Evolutionary conservation across 768 basidiomycete species (phyloP), one percentile per base, ranked within the genome.

Genomic region (Podaxis sp.): DNA sequence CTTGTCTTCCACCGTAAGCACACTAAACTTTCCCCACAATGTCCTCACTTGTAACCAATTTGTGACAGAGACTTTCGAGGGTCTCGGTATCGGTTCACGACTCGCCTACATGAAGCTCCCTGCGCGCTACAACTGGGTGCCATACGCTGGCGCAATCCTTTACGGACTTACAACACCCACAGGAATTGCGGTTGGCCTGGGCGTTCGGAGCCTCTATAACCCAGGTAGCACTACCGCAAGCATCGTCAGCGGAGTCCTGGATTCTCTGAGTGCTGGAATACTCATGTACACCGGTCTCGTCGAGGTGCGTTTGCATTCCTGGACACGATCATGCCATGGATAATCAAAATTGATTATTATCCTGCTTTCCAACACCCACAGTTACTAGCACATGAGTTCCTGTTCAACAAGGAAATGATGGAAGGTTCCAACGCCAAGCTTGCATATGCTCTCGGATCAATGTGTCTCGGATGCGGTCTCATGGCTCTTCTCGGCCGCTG

Each of bases 341-440:
- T 9, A 17, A 7, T 46, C 7, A 24, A 22, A 24, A 24, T 9
- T 11, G 9, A 19, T 36, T 46, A 43, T 17, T 64, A n/a, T 22
- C 17, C 51, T 40, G 40, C 38, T 19, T 12, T 15, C 40, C 15
- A 46, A 1, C 4, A 7, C 38, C 49, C 37, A n/a, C 64, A 90
- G 88, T 82, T 97, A 0, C 81, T 98, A 50, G 96, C 94, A 1
- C 96, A 97, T 71, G 96, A 98, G 70, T 97, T 98, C 75, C 70
- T 98, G 43, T 94, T 96, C 77, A 94, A 86, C 78, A 85, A 87
- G 63, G 85, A 92, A 61, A 93, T 95, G 89, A 85, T 89, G 72
- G 79, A 84, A n/a, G 83, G 83, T 3, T 85, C 86, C 4, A 85
- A 84, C 57, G 68, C 73, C 27, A 85, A 86, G 68, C 74, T 96